These are phyloP conservation scores for Furcasterigmium sp. DNA, from an alignment of 2,329 filamentous ascomycete species.

Conservation along the genomic window DNA sequence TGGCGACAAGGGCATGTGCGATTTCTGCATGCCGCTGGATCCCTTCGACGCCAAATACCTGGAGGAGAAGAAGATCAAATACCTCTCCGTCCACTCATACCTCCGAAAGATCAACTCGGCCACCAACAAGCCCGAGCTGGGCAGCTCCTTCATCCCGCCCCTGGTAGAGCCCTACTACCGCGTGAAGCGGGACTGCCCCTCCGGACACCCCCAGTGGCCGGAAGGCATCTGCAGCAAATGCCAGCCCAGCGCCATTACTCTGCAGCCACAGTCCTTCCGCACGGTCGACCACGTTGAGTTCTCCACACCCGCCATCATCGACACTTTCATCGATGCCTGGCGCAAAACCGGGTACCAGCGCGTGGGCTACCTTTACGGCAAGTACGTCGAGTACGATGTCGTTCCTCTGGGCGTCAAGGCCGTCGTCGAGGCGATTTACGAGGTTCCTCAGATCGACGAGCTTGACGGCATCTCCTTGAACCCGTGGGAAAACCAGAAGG, in stretches of 20 bases:
- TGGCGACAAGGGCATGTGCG: conserved; percentile 96
- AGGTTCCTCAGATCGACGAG: conserved; percentile 88
- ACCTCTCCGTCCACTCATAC: conserved; percentile 92
- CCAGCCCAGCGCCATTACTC: conserved; percentile 91
- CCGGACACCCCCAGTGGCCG: conserved; percentile 88
- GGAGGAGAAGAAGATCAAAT: conserved; percentile 96
- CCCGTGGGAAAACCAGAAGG: conserved; percentile 79
- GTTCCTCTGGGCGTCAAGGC: conserved; percentile 93
- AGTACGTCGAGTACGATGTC: conserved; percentile 84
- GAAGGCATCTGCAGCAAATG: conserved; percentile 98
- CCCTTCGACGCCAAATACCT: conserved; percentile 89
- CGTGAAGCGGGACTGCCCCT: conserved; percentile 83
- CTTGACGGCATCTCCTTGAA: conserved; percentile 80
- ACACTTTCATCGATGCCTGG: conserved; percentile 91
- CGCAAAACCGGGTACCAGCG: conserved; percentile 78
- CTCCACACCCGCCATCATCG: conserved; percentile 75
- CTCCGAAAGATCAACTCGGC: conserved; percentile 91
- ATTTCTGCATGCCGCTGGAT: conserved; percentile 96
- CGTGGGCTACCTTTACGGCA: conserved; percentile 85
- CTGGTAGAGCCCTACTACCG: conserved; percentile 89
- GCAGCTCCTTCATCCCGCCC: conserved; percentile 92
- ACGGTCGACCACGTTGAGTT: conserved; percentile 99
- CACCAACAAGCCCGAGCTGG: conserved; percentile 92
- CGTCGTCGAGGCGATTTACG: conserved; percentile 94
- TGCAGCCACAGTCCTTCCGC: conserved; percentile 89